These are phyloP conservation scores for Saccharomyces hybrid DNA, from an alignment of 1,139 yeast species.

Conservation along the genomic window DNA sequence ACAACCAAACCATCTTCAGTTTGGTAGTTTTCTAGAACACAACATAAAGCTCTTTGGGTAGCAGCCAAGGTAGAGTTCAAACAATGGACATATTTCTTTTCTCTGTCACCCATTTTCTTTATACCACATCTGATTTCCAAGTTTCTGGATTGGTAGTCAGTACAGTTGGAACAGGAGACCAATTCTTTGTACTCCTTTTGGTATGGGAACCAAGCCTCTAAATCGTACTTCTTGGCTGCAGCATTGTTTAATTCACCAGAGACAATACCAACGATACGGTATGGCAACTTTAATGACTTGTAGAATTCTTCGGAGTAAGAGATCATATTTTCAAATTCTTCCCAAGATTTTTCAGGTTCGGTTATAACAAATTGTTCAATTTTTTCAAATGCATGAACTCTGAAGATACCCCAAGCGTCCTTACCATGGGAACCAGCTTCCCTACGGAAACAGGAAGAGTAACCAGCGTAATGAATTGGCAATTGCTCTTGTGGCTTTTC, in stretches of 20 bases:
- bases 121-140: constrained; percentile 98
- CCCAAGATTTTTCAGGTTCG: constrained; percentile 98
- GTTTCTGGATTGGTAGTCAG: constrained; percentile 98
- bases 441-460: constrained; percentile 97
- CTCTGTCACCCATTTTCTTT: constrained; percentile 90
- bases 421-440: constrained; percentile 99
- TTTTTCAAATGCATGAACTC: constrained; percentile 97
- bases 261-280: constrained; percentile 95
- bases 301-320: constrained; percentile 86
- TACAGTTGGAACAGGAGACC: constrained; percentile 97
- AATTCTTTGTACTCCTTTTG: constrained; percentile 97
- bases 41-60: constrained; percentile 95
- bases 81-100: constrained; percentile 97
- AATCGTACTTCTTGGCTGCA: constrained; percentile 96
- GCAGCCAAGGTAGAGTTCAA: constrained; percentile 96
- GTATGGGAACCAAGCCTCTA: constrained; percentile 99
- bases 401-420: constrained; percentile 99
- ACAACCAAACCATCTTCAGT: constrained; percentile 89
- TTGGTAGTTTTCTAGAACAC: constrained; percentile 95
- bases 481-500: constrained; percentile 95
- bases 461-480: constrained; percentile 95
- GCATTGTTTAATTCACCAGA: constrained; percentile 98
- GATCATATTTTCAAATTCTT: constrained; percentile 94
- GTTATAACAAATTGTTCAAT: constrained; percentile 93
- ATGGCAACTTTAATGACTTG: constrained; percentile 85